Evolutionary conservation across 1,284 basidiomycete species (phyloP).

Genomic region (Naganishia sp.): DNA sequence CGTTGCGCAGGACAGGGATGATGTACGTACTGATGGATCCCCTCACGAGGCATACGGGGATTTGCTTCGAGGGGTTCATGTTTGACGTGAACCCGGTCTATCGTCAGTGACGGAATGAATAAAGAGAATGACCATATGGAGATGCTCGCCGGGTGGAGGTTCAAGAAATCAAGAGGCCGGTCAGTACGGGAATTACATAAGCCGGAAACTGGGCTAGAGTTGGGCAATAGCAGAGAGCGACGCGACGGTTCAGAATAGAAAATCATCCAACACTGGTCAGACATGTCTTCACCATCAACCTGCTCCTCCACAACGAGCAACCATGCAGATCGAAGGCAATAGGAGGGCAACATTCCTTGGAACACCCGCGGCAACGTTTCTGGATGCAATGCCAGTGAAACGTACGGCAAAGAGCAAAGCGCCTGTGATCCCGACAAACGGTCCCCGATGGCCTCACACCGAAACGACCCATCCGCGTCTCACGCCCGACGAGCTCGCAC

Average conservation of each 20-base stretch:
- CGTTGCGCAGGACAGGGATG: too few relatives aligned
- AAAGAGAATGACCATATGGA: too few relatives aligned
- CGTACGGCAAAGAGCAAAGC: slow-evolving; percentile 3
- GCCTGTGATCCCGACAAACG: background rate
- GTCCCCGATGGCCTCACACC: slow-evolving; percentile 45
- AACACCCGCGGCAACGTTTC: background rate
- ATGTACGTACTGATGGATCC: slow-evolving; percentile 52
- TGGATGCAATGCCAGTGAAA: background rate
- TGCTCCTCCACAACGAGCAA: background rate
- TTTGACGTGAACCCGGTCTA: background rate
- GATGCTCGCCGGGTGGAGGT: too few relatives aligned
- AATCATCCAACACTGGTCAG: slow-evolving; percentile 2
- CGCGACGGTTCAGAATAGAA: background rate
- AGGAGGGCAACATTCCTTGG: slow-evolving; percentile 8
- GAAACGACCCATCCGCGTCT: slow-evolving; percentile 55
- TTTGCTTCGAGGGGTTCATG: background rate
- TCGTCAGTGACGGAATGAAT: too few relatives aligned
- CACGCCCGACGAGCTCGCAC: slow-evolving; percentile 68
- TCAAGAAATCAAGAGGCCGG: too few relatives aligned
- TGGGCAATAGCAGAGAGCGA: too few relatives aligned
- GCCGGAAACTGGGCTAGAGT: too few relatives aligned
- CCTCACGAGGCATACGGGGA: slow-evolving; percentile 43
- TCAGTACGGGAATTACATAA: too few relatives aligned
- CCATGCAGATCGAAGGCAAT: slow-evolving; percentile 19
- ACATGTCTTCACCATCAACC: background rate